Evolutionary conservation across 192 early-diverging fungal species (phyloP).

Genomic region (Rhizophlyctis rosea): DNA sequence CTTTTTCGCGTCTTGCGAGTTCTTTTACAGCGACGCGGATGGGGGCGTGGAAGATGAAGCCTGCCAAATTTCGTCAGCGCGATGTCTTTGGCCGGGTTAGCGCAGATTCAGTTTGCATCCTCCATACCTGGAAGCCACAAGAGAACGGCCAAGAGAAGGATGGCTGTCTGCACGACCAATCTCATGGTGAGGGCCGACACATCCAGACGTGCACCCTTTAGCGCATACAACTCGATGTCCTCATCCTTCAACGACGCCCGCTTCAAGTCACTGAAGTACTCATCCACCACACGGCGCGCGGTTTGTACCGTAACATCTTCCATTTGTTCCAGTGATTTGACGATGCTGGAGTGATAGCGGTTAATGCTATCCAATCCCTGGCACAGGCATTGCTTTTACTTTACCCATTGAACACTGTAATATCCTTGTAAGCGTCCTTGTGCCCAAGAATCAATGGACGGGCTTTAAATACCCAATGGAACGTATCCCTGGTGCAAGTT

Average conservation of each 20-base stretch:
- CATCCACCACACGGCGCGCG: conserved; percentile 2
- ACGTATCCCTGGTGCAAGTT: conserved; percentile 1
- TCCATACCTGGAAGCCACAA: conserved; percentile 16
- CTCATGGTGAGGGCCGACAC: neutral
- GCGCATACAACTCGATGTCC: conserved; percentile 11
- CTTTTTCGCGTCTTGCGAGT: conserved; percentile 2
- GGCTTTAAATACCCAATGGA: neutral
- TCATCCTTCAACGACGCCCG: conserved; percentile 6
- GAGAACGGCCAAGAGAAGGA: neutral
- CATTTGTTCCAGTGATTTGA: neutral
- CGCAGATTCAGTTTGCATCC: neutral
- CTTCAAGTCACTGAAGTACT: neutral
- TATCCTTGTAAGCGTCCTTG: conserved; percentile 1
- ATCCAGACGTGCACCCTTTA: neutral
- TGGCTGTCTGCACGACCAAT: neutral
- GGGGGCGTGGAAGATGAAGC: conserved; percentile 13
- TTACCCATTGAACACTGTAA: conserved; percentile 8
- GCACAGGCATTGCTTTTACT: neutral
- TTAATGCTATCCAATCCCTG: conserved; percentile 2
- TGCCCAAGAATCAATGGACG: conserved; percentile 2
- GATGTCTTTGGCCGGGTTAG: neutral
- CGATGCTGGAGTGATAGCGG: neutral
- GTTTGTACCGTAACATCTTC: neutral
- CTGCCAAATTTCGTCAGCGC: neutral
- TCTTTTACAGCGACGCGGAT: neutral